Conservation (phyloP, 1,139 yeast genomes). For the Candida pseudocylindracea region DNA sequence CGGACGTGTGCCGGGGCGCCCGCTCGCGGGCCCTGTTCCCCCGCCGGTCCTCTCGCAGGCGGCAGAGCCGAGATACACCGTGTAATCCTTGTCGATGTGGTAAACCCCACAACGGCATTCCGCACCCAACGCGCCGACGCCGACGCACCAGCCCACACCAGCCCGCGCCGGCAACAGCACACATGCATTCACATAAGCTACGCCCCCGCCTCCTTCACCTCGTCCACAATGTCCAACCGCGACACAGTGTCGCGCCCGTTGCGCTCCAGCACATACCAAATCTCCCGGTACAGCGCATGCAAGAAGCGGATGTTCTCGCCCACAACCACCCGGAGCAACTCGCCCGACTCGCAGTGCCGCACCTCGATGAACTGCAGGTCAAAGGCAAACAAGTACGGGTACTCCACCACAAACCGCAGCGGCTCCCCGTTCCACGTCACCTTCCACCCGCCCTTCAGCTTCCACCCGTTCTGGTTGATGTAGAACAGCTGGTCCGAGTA, state of each 20-base stretch:
- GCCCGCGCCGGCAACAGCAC: too few relatives aligned
- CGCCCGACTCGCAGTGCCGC: slow-evolving; percentile 76
- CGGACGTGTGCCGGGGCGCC: too few relatives aligned
- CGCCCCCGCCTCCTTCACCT: slow-evolving; percentile 9
- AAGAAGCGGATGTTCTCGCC: slow-evolving; percentile 83
- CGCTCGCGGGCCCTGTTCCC: too few relatives aligned
- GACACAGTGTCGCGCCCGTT: slow-evolving; percentile 83
- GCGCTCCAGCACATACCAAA: slow-evolving; percentile 82
- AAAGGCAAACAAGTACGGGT: slow-evolving; percentile 81
- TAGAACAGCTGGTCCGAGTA: slow-evolving; percentile 88
- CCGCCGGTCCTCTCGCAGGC: too few relatives aligned
- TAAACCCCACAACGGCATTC: too few relatives aligned
- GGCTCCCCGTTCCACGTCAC: slow-evolving; percentile 96
- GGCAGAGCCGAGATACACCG: too few relatives aligned
- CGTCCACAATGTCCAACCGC: slow-evolving; percentile 58
- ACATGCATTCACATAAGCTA: background rate
- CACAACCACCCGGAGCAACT: slow-evolving; percentile 67
- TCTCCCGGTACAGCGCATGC: slow-evolving; percentile 84
- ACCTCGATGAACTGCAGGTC: slow-evolving; percentile 83
- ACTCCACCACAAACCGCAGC: slow-evolving; percentile 77
- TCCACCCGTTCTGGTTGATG: slow-evolving; percentile 91
- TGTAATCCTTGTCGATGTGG: too few relatives aligned
- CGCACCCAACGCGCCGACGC: too few relatives aligned
- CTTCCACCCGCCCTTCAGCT: slow-evolving; percentile 84
- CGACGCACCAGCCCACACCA: too few relatives aligned